These are phyloP conservation scores for Trametes polyzona DNA, from an alignment of 1,284 basidiomycete genomes.

Conservation along the genomic window DNA sequence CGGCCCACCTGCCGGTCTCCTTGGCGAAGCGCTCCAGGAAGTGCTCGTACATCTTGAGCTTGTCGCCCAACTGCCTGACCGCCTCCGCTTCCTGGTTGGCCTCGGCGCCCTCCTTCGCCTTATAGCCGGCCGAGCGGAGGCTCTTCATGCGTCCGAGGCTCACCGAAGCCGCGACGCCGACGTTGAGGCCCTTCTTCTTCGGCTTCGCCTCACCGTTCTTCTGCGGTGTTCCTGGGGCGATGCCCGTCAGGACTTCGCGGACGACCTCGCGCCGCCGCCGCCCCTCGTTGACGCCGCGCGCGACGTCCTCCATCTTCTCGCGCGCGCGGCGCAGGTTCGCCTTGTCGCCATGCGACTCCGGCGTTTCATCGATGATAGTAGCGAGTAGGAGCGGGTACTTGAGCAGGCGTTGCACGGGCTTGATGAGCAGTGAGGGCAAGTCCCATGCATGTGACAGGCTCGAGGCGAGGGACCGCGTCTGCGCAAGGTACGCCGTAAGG, in stretches of 20 bases:
- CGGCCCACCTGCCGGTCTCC: slow-evolving; percentile 63
- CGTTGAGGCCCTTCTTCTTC: slow-evolving; percentile 49
- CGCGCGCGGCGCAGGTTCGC: slow-evolving; percentile 68
- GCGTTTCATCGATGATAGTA: slow-evolving; percentile 82
- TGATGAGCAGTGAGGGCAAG: slow-evolving; percentile 88
- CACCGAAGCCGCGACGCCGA: slow-evolving; percentile 58
- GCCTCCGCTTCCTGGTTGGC: slow-evolving; percentile 54
- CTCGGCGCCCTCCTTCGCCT: slow-evolving; percentile 40
- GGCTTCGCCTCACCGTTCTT: slow-evolving; percentile 31
- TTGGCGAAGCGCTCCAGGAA: slow-evolving; percentile 66
- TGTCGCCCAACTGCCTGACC: slow-evolving; percentile 57
- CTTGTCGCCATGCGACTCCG: slow-evolving; percentile 77
- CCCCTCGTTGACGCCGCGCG: slow-evolving; percentile 86
- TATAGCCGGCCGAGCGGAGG: slow-evolving; percentile 37
- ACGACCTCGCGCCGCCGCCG: slow-evolving; percentile 86
- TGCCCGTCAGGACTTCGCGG: slow-evolving; percentile 59
- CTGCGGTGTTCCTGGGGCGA: slow-evolving; percentile 9
- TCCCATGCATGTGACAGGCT: slow-evolving; percentile 92
- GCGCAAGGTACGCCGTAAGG: slow-evolving; percentile 66
- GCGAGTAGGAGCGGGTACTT: slow-evolving; percentile 89
- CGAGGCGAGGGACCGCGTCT: slow-evolving; percentile 71
- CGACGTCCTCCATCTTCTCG: slow-evolving; percentile 74
- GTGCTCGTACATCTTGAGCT: slow-evolving; percentile 48
- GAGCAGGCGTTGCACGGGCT: slow-evolving; percentile 87
- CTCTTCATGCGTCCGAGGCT: slow-evolving; percentile 65